Evolutionary conservation across 345 rosid species (phyloP), one percentile per base, ranked within the genome.

Genomic region (Sonneratia alba): DNA sequence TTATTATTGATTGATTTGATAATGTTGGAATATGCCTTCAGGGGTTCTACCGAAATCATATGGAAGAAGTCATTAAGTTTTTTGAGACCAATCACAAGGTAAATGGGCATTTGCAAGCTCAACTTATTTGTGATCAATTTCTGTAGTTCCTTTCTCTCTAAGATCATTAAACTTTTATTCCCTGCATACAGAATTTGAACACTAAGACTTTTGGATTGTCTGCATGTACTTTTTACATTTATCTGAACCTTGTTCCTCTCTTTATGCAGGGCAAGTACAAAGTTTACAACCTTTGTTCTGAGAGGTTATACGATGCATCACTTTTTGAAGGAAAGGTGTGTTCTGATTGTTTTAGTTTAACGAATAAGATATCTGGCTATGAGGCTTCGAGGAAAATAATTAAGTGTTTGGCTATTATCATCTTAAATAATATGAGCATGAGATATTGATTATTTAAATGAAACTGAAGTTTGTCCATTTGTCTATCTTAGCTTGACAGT

Each of bases 1-100:
- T 62, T 62, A 62, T 9, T 11, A 13, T 27, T 27, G 19, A 62
- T 27, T 62, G 66, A 62, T 62, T 27, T 14, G 13, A 62, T 62
- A 62, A 62, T 62, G 10, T 57, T 57, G 63, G 3, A 42, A 42
- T 18, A 27, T 62, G 37, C 66, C 56, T 55, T 69, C 78, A 91
- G 98, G 98, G 98, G 63, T 78, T 93, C 47, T 91, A 88, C 67
- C 80, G 97, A 47, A 93, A 93, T 77, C 97, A 91, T 79, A 91
- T 93, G 96, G 98, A 91, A 85, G 97, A 94, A 77, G 98, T 91
- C 56, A 91, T 91, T 72, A 86, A 76, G 72, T 94, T 94, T 84
- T 88, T 94, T 72, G 97, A 91, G 80, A 91, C 91, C 55, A 86
- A 88, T 73, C 98, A 91, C 85, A 87, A 91, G 96, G 97, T 91